Conservation (phyloP, 208 protist species). For the Leptomonas pyrrhocoris region DNA sequence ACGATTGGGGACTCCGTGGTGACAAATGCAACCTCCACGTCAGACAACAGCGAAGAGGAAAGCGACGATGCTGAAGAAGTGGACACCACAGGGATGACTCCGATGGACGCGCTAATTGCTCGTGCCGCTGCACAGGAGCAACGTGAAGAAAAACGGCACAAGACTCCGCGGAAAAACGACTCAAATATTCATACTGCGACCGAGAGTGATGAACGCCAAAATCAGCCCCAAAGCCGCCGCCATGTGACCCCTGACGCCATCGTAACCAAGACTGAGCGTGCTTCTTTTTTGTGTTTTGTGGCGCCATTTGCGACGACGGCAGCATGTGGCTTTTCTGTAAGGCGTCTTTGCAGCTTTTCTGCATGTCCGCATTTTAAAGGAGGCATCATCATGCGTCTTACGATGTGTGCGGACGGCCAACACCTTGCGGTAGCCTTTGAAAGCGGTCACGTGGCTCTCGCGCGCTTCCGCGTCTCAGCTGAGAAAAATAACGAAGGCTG, state of each 20-base stretch:
- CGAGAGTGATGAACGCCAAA: neutral
- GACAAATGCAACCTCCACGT: neutral
- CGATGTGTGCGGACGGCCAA: conserved; percentile 42
- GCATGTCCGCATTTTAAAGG: conserved; percentile 55
- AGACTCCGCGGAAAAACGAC: neutral
- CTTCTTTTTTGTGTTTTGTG: conserved; percentile 30
- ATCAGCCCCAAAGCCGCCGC: neutral
- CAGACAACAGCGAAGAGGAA: neutral
- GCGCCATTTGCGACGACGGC: conserved; percentile 5
- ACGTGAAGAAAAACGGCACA: neutral
- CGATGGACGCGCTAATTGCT: conserved; percentile 47
- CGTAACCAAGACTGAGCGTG: conserved; percentile 6
- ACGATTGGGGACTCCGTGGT: neutral
- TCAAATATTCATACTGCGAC: neutral
- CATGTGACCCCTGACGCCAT: neutral
- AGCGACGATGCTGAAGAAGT: conserved; percentile 11
- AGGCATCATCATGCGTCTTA: conserved; percentile 78
- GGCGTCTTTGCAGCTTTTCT: conserved; percentile 42
- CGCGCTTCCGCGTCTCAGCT: conserved; percentile 3
- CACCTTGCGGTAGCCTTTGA: conserved; percentile 67
- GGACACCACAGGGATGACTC: conserved; percentile 32
- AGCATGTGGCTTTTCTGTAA: conserved; percentile 24
- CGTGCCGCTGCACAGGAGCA: conserved; percentile 29
- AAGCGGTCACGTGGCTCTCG: conserved; percentile 75
- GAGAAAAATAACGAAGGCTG: neutral